Evolutionary conservation across 176 grass and related monocot species (phyloP).

Genomic region (Oryza punctata): DNA sequence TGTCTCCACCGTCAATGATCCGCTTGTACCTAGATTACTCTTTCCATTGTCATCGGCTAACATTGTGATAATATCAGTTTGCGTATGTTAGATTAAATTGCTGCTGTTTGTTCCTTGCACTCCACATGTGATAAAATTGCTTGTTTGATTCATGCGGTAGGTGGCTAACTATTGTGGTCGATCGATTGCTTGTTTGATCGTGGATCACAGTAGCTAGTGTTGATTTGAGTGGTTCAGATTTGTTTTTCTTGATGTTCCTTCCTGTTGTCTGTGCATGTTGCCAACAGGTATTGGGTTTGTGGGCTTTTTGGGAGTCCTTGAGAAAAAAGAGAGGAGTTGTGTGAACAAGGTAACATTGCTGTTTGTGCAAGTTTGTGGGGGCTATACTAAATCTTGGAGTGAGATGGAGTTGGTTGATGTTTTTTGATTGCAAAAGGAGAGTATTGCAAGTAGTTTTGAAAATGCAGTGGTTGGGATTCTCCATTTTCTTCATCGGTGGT

Average conservation of each 20-base stretch:
- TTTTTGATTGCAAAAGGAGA: neutral
- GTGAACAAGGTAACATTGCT: too few species aligned
- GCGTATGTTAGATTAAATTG: conserved; percentile 55
- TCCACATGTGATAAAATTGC: too few species aligned
- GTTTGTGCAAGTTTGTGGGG: neutral
- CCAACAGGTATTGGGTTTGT: too few species aligned
- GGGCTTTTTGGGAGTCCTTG: too few species aligned
- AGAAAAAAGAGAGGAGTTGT: too few species aligned
- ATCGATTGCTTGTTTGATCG: neutral
- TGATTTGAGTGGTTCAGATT: neutral
- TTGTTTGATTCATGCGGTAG: neutral
- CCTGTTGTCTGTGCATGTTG: too few species aligned
- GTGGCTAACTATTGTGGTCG: neutral
- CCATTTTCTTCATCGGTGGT: neutral
- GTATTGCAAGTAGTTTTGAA: neutral
- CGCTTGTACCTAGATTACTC: conserved; percentile 64
- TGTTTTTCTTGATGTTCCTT: neutral
- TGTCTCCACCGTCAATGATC: conserved; percentile 12
- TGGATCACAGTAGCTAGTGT: too few species aligned
- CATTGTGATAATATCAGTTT: conserved; percentile 63
- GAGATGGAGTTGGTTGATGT: neutral
- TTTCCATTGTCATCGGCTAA: conserved; percentile 57
- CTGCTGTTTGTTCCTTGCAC: neutral
- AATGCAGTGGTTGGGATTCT: neutral
- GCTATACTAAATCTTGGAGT: neutral